Evolutionary conservation across 2,329 filamentous ascomycete genomes (phyloP).

Genomic region (Diplodia intermedia): DNA sequence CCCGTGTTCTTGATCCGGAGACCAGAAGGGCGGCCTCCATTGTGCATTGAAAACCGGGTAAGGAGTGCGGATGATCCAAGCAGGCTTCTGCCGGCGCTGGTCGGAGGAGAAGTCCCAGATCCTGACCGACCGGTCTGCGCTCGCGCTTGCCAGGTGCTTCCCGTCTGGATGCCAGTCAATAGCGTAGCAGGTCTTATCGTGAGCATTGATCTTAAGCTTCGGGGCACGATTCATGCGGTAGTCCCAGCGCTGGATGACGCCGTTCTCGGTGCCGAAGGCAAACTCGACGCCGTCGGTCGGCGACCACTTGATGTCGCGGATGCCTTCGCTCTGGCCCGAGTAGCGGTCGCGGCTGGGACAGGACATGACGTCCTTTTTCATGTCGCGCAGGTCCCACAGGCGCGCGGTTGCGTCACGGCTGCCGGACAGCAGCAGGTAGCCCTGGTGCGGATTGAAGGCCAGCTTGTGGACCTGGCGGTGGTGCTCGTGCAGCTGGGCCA

Average conservation of each 20-base stretch:
- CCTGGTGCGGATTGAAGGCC: slow-evolving; percentile 68
- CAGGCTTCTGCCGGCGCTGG: slow-evolving; percentile 64
- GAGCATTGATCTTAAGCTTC: slow-evolving; percentile 66
- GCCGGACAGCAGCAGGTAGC: slow-evolving; percentile 66
- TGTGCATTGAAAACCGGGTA: slow-evolving; percentile 67
- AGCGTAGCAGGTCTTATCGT: slow-evolving; percentile 65
- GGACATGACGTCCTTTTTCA: slow-evolving; percentile 58
- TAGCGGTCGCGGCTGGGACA: slow-evolving; percentile 64
- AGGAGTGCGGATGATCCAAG: slow-evolving; percentile 65
- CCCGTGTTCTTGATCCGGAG: slow-evolving; percentile 59
- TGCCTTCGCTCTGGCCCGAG: slow-evolving; percentile 64
- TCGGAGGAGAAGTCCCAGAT: slow-evolving; percentile 68
- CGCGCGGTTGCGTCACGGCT: slow-evolving; percentile 70
- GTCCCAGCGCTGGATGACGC: slow-evolving; percentile 70
- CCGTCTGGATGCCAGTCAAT: slow-evolving; percentile 73
- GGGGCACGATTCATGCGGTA: slow-evolving; percentile 63
- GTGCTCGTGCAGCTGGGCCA: slow-evolving; percentile 69
- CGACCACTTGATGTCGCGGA: slow-evolving; percentile 70
- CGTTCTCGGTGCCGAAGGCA: slow-evolving; percentile 69
- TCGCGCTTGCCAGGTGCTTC: slow-evolving; percentile 68
- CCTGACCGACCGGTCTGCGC: slow-evolving; percentile 67
- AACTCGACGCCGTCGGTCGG: slow-evolving; percentile 68
- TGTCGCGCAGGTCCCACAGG: slow-evolving; percentile 68
- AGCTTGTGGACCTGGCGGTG: slow-evolving; percentile 70
- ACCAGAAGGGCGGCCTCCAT: slow-evolving; percentile 67